Base-by-base conservation (phyloP, 2,329 filamentous ascomycete genomes). In the Didymella arachidicola region DNA sequence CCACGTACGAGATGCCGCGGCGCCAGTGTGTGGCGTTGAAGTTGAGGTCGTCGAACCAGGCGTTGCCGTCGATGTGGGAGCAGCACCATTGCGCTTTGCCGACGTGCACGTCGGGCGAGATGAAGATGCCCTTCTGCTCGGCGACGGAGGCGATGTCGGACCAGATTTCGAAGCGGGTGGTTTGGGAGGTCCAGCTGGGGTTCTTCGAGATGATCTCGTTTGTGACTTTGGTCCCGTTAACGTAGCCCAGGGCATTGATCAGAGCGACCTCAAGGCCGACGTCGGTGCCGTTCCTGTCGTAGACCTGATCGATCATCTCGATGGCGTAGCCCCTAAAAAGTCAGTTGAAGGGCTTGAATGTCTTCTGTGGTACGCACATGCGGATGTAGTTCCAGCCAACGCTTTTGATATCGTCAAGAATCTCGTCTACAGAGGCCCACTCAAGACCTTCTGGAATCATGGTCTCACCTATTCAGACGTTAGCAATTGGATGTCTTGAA, bases 341-440 rank as follows among this genome's bases (percentile, higher is more conserved):
- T 65, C 29, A 60, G 60, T 22, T 8, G 27, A 18, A 12, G 29
- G 16, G 12, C 26, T 48, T n/a, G 34, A 10, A 10, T 25, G 29
- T 3, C n/a, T 36, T 16, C 1, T 26, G n/a, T 22, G 11, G 7
- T 29, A 61, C 63, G 26, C 46, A 69, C 61, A 80, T 72, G 45
- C 86, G 84, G 41, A 87, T 84, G 73, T 84, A 87, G 78, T 87
- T 88, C 80, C 86, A 87, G 41, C 84, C 84, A 51, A 82, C 79
- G 29, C 71, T 67, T 39, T 78, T 75, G 65, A 87, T 82, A 76
- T 83, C 84, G 65, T 79, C 73, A 59, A 83, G 80, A 39, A 87
- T 82, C 57, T 74, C 73, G 63, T 80, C 78, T 18, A 86, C 72
- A 2, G 83, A 76, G 61, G 85, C 82, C 75, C 82, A 82, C 74